These are phyloP conservation scores for Copromyces sp. DNA, from an alignment of 495 filamentous ascomycete genomes.

Conservation along the genomic window DNA sequence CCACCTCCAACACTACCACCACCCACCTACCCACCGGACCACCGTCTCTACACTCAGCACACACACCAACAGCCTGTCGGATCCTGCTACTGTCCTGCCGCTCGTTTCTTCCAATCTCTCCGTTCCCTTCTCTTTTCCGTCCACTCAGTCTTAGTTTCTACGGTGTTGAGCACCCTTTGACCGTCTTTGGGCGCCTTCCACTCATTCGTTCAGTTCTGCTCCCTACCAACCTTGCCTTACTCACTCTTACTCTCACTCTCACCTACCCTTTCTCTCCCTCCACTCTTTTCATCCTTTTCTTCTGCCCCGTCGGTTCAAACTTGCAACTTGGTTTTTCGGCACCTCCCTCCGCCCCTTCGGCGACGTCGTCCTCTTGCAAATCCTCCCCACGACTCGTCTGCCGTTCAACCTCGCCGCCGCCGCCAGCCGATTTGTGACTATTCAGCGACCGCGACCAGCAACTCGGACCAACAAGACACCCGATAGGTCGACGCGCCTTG, in stretches of 20 bases:
- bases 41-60: neutral
- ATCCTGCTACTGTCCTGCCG: neutral
- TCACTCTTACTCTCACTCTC: slow-evolving; percentile 12
- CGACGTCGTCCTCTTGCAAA: slow-evolving; percentile 23
- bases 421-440: slow-evolving; percentile 5
- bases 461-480: slow-evolving; percentile 7
- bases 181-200: slow-evolving; percentile 6
- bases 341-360: slow-evolving; percentile 7
- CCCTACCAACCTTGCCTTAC: slow-evolving; percentile 11
- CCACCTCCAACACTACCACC: neutral
- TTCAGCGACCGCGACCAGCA: neutral
- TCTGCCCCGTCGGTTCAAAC: slow-evolving; percentile 8
- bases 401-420: slow-evolving; percentile 6
- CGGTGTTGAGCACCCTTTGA: slow-evolving; percentile 3
- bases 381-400: slow-evolving; percentile 20
- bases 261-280: slow-evolving; percentile 10
- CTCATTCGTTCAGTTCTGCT: neutral
- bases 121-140: slow-evolving; percentile 21
- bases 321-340: neutral
- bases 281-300: slow-evolving; percentile 7
- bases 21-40: neutral
- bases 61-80: neutral
- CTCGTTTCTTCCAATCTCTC: slow-evolving; percentile 2
- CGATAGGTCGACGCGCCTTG: slow-evolving; percentile 11
- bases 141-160: neutral